Percentiles rank a stretch among this genome's conserved stretches.
Conservation (phyloP, 805 yeast genomes). For the Kluyveromyces lactis region DNA sequence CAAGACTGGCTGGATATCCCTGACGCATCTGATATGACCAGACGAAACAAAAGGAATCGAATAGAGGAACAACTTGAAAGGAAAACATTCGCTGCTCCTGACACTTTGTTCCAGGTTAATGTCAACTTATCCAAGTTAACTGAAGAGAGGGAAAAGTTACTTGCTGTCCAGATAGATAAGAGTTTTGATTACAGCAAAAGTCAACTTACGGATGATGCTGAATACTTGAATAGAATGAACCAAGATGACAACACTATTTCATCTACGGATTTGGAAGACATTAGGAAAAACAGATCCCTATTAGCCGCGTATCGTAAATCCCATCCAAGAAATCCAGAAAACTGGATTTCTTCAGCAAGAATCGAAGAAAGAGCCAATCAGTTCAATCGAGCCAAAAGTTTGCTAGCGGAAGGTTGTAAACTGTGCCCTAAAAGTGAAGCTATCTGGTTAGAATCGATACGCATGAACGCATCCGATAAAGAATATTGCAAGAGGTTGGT, state of each 20-base stretch:
- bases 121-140: conserved; percentile 46
- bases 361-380: conserved; percentile 62
- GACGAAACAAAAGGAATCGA: conserved; percentile 65
- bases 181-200: conserved; percentile 11
- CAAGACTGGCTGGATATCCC: conserved; percentile 81
- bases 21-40: conserved; percentile 82
- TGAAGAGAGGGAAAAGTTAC: conserved; percentile 52
- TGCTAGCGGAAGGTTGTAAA: conserved; percentile 70
- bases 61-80: conserved; percentile 51
- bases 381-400: conserved; percentile 43
- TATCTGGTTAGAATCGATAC: conserved; percentile 75
- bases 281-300: conserved; percentile 48
- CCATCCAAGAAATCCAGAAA: conserved; percentile 64
- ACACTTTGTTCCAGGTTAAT: conserved; percentile 41
- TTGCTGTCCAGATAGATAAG: conserved; percentile 47
- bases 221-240: conserved; percentile 36
- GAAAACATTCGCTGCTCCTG: conserved; percentile 79
- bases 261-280: conserved; percentile 39
- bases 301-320: conserved; percentile 61
- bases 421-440: conserved; percentile 58
- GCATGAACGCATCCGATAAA: conserved; percentile 42
- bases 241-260: conserved; percentile 18
- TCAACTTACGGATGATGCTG: conserved; percentile 23
- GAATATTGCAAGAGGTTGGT: conserved; percentile 48
- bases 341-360: conserved; percentile 83